Base-by-base conservation (phyloP, 2,329 filamentous ascomycete genomes). In the Fusarium sp. region DNA sequence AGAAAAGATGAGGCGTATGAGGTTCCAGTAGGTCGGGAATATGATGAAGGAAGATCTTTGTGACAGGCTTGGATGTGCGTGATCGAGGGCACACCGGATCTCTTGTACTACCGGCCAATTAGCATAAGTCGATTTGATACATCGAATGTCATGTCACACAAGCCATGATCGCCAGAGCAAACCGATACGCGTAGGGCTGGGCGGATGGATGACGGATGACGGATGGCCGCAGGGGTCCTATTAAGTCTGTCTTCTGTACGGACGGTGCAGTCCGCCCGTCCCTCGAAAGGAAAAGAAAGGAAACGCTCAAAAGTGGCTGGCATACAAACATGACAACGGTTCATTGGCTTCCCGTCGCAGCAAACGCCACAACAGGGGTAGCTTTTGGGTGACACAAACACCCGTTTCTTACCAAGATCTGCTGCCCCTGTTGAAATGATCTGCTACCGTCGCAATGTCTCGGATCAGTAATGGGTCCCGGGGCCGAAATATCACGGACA, bases 41-140 rank as follows among this genome's bases (percentile, higher is more conserved):
- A 20, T 41, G 56, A 42, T 50, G 61, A 38, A 52, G 20, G 59
- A 67, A 64, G 55, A 71, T 67, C 23, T 52, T 55, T 41, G 63
- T 60, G 57, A 44, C 59, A 67, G 52, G 60, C 42, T 53, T 60
- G 55, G 52, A 66, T 27, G 59, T 73, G 71, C 74, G 74, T 73
- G 69, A 76, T 76, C 74, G 67, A 61, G 48, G 57, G 50, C 57
- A 68, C 67, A 59, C 67, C 52, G 64, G 65, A 76, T 76, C 73
- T 74, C 64, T 57, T 41, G 73, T 76, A 53, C n/a, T 62, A 75
- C 73, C 62, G 26, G 37, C 38, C 30, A 37, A 42, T 50, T 23
- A 38, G 23, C 52, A 54, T 38, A 35, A 44, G 40, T 53, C 49
- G 53, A 55, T 40, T 37, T 27, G 57, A 37, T 30, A 27, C 44